Percentiles rank a stretch among this genome's conserved stretches.
Evolutionary conservation across 805 yeast genomes (phyloP).

Genomic region (Nakazawaea populi): DNA sequence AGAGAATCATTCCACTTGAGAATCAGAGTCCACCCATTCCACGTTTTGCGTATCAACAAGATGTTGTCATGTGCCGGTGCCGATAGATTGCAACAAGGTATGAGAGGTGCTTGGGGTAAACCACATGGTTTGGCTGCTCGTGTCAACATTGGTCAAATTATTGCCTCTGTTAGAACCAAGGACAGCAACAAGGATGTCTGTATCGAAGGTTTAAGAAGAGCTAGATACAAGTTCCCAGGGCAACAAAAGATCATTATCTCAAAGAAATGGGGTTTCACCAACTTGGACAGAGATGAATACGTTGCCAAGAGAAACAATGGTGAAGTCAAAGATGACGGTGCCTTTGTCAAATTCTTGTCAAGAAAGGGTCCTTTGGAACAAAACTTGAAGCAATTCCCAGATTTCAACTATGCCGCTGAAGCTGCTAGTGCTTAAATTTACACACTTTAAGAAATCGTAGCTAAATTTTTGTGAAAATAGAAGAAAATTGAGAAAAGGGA

Average conservation of each 20-base stretch:
- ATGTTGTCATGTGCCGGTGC: conserved; percentile 99
- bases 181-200: conserved; percentile 97
- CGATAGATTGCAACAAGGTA: conserved; percentile 99
- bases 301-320: conserved; percentile 90
- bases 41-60: conserved; percentile 99
- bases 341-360: conserved; percentile 97
- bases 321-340: conserved; percentile 99
- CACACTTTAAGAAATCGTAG: background rate
- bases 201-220: conserved; percentile 99
- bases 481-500: no score
- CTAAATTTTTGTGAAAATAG: no score
- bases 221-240: conserved; percentile 99
- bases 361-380: conserved; percentile 92
- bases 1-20: conserved; percentile 99
- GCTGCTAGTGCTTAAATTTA: conserved; percentile 24
- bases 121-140: conserved; percentile 99
- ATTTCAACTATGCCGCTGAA: conserved; percentile 50
- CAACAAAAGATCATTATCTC: conserved; percentile 99
- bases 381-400: conserved; percentile 93
- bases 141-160: conserved; percentile 97
- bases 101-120: conserved; percentile 99
- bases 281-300: conserved; percentile 96
- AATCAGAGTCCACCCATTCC: conserved; percentile 99
- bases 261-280: conserved; percentile 99
- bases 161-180: conserved; percentile 97